Base-by-base conservation (phyloP, 139 green algal species). In the Coelastrella sp. region DNA sequence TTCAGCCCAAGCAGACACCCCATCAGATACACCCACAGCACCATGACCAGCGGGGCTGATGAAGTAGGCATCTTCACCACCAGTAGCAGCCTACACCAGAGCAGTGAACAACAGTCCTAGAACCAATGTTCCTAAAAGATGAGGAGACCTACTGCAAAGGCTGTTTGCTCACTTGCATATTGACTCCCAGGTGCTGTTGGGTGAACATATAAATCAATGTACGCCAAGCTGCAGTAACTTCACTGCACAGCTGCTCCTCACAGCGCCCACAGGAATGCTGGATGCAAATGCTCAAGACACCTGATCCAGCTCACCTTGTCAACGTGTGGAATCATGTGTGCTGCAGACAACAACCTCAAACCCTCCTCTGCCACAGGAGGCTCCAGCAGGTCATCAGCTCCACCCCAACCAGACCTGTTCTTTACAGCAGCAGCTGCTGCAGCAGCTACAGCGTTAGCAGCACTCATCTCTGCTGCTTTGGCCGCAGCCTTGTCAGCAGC, bases 31-130 rank as follows among this genome's bases (percentile, higher is more conserved):
- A 38, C 92, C 96, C 15, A 98, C 79, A 0, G 91, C 91, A 35
- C 93, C 92, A 57, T 90, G 78, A 0, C 89, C 91, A 6, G 85
- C 63, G 7, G 68, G 72, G 68, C 59, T 90, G 27, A 98, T 91
- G 86, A 97, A 98, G 89, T 91, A 97, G 0, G 95, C 94, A 78
- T 99, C 96, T 88, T 98, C 96, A 1, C 95, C 95, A 32, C 95
- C 94, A 60, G 90, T 96, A 8, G 91, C 17, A n/a, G 30, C 53
- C 53, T 64, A 21, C 53, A 64, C 7, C 17, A 64, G 7, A 64
- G 11, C 53, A 64, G 53, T 21, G 30, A 9, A 27, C 7, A 6
- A 9, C 6, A 64, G 53, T 27, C 6, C 53, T 32, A 9, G 53
- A 9, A 32, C 17, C 48, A 23, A 15, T 57, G 17, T 57, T 23